A percentile compares a stretch with the other conserved stretches of the same genome.
These are phyloP conservation scores for Syzygium aqueum DNA, from an alignment of 345 rosid genomes.

Conservation along the genomic window DNA sequence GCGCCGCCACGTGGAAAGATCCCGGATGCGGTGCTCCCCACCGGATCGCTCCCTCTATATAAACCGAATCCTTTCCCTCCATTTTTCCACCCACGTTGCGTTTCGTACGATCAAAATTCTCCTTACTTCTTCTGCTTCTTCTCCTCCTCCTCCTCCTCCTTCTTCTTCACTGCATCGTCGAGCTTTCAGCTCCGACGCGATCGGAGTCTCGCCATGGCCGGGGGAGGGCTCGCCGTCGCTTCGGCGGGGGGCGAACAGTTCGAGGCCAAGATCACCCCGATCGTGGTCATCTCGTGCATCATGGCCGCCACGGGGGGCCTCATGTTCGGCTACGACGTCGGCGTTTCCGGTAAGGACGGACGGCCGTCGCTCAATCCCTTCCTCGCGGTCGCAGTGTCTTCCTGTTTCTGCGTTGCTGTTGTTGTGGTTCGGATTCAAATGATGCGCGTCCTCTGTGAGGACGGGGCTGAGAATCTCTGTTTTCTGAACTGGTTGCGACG, in stretches of 20 bases:
- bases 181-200: neutral
- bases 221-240: constrained; percentile 11
- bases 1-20: constrained; percentile 22
- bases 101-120: neutral
- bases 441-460: neutral
- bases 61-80: neutral
- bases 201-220: neutral
- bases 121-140: neutral
- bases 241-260: constrained; percentile 27
- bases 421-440: neutral
- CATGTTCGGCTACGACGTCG: constrained; percentile 95
- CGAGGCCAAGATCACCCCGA: constrained; percentile 93
- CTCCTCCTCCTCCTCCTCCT: neutral
- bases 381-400: neutral
- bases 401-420: neutral
- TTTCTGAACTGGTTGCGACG: neutral
- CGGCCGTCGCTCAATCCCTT: neutral
- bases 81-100: neutral
- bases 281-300: constrained; percentile 78
- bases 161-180: neutral
- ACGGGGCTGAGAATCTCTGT: neutral
- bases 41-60: constrained; percentile 8
- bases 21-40: constrained; percentile 15
- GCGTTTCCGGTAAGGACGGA: constrained; percentile 61
- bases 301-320: constrained; percentile 99